Evolutionary conservation across 1,139 yeast genomes (phyloP).

Genomic region (Geotrichum europaeum): DNA sequence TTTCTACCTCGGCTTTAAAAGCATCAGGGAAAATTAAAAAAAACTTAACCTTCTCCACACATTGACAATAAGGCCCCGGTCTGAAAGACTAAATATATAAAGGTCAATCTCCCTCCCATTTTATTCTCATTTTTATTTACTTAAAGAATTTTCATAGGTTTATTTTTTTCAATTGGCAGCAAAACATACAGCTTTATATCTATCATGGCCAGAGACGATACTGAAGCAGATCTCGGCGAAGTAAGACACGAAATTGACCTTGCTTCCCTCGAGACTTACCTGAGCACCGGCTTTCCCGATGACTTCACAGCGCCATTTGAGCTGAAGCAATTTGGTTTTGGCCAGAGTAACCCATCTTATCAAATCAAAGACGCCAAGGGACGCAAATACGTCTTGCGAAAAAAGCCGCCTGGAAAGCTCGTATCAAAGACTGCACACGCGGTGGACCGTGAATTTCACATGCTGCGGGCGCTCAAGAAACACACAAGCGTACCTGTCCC

Average conservation of each 20-base stretch:
- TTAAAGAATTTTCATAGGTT: not conserved
- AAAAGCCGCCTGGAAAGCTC: conserved; percentile 56
- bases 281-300: conserved; percentile 16
- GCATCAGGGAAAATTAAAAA: not conserved
- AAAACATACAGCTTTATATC: not conserved
- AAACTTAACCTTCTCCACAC: not conserved
- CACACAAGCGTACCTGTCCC: conserved; percentile 49
- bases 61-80: not conserved
- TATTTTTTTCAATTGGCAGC: not conserved
- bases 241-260: conserved; percentile 40
- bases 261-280: conserved; percentile 32
- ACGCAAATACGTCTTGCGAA: conserved; percentile 46
- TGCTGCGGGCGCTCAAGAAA: conserved; percentile 40
- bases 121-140: not conserved
- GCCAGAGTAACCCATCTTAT: conserved; percentile 65
- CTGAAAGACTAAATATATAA: not conserved
- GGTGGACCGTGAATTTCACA: conserved; percentile 56
- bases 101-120: not conserved
- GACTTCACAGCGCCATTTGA: conserved; percentile 19
- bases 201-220: conserved; percentile 26
- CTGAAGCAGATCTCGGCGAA: conserved; percentile 34
- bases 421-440: conserved; percentile 61
- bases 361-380: conserved; percentile 43
- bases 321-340: conserved; percentile 53
- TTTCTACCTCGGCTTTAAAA: not conserved